These are phyloP conservation scores for Arthroderma uncinatum DNA, from an alignment of 2,329 filamentous ascomycete species.

Conservation along the genomic window DNA sequence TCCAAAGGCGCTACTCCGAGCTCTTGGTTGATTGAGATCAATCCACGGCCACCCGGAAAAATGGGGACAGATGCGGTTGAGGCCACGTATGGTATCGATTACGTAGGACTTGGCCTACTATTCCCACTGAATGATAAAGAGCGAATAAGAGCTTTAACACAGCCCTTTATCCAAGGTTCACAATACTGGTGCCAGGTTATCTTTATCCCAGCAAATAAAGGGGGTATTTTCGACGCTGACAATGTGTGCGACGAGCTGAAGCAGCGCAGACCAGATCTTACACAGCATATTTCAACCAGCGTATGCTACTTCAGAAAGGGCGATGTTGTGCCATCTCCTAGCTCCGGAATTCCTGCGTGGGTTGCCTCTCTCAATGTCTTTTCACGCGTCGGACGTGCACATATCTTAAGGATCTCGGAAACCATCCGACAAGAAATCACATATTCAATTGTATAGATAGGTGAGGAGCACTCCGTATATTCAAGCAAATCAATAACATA, in stretches of 20 bases:
- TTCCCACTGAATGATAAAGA: background rate
- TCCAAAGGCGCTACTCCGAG: too few relatives aligned
- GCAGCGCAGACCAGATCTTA: background rate
- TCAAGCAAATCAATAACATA: too few relatives aligned
- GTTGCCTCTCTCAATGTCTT: too few relatives aligned
- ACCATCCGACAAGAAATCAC: too few relatives aligned
- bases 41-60: constrained; percentile 19
- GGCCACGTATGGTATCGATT: constrained; percentile 19
- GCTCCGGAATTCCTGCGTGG: too few relatives aligned
- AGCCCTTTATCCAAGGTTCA: too few relatives aligned
- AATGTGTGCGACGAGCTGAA: background rate
- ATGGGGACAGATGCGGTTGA: constrained; percentile 6
- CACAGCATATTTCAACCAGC: background rate
- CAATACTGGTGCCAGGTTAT: too few relatives aligned
- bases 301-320: background rate
- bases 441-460: too few relatives aligned
- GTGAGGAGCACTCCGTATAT: too few relatives aligned
- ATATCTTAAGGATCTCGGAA: too few relatives aligned
- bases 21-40: constrained; percentile 21
- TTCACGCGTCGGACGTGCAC: too few relatives aligned
- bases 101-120: constrained; percentile 5
- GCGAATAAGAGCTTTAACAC: background rate
- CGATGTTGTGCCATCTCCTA: too few relatives aligned
- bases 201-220: background rate
- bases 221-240: background rate